phyloP scores from a whole-genome alignment of 1,139 yeast species.

The Saccharomycopsis hybrid region DNA sequence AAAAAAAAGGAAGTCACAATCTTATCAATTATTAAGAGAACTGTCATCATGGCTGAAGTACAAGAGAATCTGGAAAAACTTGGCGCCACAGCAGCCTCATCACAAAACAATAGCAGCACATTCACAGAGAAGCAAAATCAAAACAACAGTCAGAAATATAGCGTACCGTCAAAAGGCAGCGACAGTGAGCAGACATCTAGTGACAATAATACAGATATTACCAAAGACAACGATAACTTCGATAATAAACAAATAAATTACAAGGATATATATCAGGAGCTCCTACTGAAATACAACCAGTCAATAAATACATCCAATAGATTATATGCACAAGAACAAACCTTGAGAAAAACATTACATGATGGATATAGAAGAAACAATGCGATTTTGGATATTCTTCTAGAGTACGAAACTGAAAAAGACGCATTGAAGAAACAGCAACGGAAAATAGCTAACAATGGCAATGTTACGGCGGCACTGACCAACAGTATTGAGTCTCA shows the following conservation, averaged over 20 bases:
- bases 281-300: constrained; percentile 1
- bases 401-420: constrained; percentile 5
- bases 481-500: neutral
- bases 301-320: constrained; percentile 1
- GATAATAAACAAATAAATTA: constrained; percentile 1
- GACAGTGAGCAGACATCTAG: too few species aligned
- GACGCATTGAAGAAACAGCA: neutral
- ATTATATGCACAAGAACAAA: constrained; percentile 9
- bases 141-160: too few species aligned
- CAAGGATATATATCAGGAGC: constrained; percentile 5
- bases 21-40: too few species aligned
- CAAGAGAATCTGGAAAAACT: too few species aligned
- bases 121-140: too few species aligned
- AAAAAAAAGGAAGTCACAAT: too few species aligned
- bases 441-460: neutral
- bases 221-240: too few species aligned
- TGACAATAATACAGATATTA: too few species aligned
- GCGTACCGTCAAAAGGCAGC: too few species aligned
- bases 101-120: too few species aligned
- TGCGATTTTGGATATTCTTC: constrained; percentile 12
- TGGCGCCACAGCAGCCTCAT: too few species aligned
- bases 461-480: neutral
- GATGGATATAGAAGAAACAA: constrained; percentile 1
- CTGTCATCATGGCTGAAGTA: too few species aligned
- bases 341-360: constrained; percentile 1